Conservation (phyloP, 345 rosid species). For the Citrus unshiu region DNA sequence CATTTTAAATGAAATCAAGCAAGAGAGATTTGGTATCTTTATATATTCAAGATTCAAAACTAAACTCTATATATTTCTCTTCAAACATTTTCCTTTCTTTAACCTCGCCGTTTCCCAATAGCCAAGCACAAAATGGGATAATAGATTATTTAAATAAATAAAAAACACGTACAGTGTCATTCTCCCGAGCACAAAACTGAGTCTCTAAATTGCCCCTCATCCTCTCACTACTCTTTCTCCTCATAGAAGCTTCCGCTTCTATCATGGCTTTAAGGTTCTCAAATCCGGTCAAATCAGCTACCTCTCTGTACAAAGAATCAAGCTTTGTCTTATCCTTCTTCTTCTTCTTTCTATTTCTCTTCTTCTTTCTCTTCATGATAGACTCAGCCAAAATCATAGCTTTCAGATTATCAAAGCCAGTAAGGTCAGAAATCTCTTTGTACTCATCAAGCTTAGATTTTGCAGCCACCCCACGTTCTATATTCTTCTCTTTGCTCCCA, state of each 20-base stretch:
- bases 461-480: neutral
- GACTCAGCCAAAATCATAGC: constrained; percentile 12
- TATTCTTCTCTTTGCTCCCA: neutral
- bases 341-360: constrained; percentile 2
- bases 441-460: constrained; percentile 17
- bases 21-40: neutral
- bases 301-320: neutral
- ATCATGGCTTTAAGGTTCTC: constrained; percentile 11
- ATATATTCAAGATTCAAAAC: neutral
- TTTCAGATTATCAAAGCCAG: constrained; percentile 12
- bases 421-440: constrained; percentile 5
- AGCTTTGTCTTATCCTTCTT: neutral
- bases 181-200: neutral
- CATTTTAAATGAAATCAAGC: neutral
- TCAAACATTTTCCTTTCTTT: neutral
- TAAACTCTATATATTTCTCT: neutral
- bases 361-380: constrained; percentile 1
- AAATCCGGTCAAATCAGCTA: constrained; percentile 1
- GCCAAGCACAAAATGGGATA: neutral
- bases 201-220: neutral
- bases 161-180: neutral
- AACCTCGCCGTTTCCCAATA: neutral
- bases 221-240: neutral
- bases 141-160: neutral
- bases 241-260: constrained; percentile 10